phyloP scores from a whole-genome alignment of 2,329 filamentous ascomycete genomes.

The Aspergillus fijiensis region DNA sequence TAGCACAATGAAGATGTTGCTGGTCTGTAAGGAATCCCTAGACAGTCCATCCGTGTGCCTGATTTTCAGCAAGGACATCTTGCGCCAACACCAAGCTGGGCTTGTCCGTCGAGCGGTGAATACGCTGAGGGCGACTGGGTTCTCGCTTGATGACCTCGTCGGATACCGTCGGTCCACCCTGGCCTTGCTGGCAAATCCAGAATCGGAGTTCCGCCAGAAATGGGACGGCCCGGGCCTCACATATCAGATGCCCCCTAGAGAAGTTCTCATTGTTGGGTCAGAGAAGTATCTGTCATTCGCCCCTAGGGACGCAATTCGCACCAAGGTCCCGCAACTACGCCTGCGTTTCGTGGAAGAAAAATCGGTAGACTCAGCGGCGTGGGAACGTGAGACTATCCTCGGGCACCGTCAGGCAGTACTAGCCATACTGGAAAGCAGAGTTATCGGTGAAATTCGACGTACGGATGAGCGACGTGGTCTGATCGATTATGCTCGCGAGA shows the following conservation, averaged over 20 bases:
- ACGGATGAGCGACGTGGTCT: conserved; percentile 25
- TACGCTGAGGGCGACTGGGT: conserved; percentile 15
- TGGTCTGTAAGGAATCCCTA: conserved; percentile 34
- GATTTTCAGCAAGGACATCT: conserved; percentile 25
- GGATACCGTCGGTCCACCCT: conserved; percentile 32
- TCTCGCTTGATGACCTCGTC: conserved; percentile 25
- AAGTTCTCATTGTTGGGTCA: conserved; percentile 33
- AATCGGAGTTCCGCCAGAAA: conserved; percentile 24
- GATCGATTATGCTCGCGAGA: conserved; percentile 29
- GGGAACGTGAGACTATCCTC: conserved; percentile 28
- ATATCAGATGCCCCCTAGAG: conserved; percentile 29
- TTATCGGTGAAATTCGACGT: conserved; percentile 36
- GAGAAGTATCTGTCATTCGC: conserved; percentile 38
- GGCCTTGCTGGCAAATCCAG: conserved; percentile 24
- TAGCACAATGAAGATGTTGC: conserved; percentile 37
- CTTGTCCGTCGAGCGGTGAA: conserved; percentile 28
- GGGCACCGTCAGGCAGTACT: conserved; percentile 35
- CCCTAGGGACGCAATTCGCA: conserved; percentile 15
- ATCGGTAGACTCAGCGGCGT: conserved; percentile 15
- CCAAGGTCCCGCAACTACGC: conserved; percentile 16
- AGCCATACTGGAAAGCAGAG: conserved; percentile 36
- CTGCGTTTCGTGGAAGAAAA: conserved; percentile 30
- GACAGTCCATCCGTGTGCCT: conserved; percentile 29
- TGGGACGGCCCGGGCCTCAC: conserved; percentile 33
- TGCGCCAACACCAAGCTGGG: conserved; percentile 30